A percentile compares a stretch with the other conserved stretches of the same genome.
Evolutionary conservation across 2,329 filamentous ascomycete species (phyloP).

Genomic region (Penicillium italicum): DNA sequence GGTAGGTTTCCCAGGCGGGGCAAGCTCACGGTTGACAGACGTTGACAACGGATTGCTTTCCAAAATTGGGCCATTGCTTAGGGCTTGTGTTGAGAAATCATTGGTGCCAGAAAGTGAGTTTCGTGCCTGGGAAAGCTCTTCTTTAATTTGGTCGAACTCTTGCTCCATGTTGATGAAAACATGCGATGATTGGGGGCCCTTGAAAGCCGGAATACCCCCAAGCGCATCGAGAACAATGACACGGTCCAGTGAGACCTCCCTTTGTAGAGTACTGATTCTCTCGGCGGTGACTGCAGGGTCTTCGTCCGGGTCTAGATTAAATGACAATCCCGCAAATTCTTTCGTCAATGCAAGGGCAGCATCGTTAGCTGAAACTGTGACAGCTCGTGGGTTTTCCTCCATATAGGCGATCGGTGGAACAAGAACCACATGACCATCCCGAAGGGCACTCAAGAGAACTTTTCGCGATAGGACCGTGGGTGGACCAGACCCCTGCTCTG

Average conservation of each 20-base stretch:
- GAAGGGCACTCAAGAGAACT: constrained; percentile 62
- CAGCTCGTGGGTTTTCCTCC: constrained; percentile 46
- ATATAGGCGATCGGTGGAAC: constrained; percentile 64
- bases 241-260: constrained; percentile 68
- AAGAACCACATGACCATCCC: constrained; percentile 66
- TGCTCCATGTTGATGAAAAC: constrained; percentile 93
- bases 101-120: constrained; percentile 13
- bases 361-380: constrained; percentile 56
- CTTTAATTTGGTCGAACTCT: constrained; percentile 68
- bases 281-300: constrained; percentile 41
- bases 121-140: constrained; percentile 51
- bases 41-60: constrained; percentile 46
- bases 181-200: constrained; percentile 60
- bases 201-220: constrained; percentile 73
- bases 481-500: constrained; percentile 31
- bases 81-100: constrained; percentile 17
- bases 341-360: constrained; percentile 72
- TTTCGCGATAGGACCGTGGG: constrained; percentile 43
- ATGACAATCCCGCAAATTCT: constrained; percentile 67
- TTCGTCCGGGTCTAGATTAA: constrained; percentile 42
- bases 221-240: constrained; percentile 84
- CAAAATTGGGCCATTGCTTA: constrained; percentile 17
- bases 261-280: constrained; percentile 42
- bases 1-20: constrained; percentile 20
- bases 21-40: constrained; percentile 35